Conservation (phyloP, 805 yeast genomes). For the Zygoascus flipseniorum region DNA sequence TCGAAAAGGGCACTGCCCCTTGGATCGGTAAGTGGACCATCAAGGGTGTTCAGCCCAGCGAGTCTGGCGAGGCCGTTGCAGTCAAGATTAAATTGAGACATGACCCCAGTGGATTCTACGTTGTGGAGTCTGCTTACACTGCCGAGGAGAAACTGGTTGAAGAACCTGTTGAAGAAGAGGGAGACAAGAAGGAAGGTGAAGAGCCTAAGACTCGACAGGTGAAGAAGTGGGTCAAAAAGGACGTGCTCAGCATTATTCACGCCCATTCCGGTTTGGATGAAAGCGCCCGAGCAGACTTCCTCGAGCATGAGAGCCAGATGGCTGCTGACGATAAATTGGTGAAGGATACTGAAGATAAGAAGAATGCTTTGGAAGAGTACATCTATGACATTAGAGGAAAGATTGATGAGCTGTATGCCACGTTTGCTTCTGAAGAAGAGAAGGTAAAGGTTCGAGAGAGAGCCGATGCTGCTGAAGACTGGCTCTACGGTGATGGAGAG, state of each 20-base stretch:
- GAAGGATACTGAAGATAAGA: constrained; percentile 97
- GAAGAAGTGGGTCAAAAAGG: constrained; percentile 89
- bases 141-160: constrained; percentile 84
- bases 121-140: constrained; percentile 89
- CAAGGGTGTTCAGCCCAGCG: constrained; percentile 73
- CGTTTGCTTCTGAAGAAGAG: constrained; percentile 86
- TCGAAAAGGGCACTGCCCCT: constrained; percentile 62
- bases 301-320: constrained; percentile 81
- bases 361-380: constrained; percentile 97
- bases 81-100: constrained; percentile 92
- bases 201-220: constrained; percentile 78
- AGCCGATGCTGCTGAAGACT: constrained; percentile 85
- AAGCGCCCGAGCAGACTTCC: constrained; percentile 49
- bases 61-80: constrained; percentile 65
- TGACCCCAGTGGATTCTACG: constrained; percentile 93
- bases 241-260: constrained; percentile 56
- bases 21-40: constrained; percentile 77
- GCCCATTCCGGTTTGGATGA: constrained; percentile 50
- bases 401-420: constrained; percentile 82
- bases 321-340: constrained; percentile 89
- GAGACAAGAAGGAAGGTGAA: constrained; percentile 30
- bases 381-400: constrained; percentile 96
- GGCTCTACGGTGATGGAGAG: constrained; percentile 97
- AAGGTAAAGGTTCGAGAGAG: constrained; percentile 66
- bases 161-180: constrained; percentile 56